Conservation (phyloP, 805 yeast species). For the Yamadazyma scolyti region DNA sequence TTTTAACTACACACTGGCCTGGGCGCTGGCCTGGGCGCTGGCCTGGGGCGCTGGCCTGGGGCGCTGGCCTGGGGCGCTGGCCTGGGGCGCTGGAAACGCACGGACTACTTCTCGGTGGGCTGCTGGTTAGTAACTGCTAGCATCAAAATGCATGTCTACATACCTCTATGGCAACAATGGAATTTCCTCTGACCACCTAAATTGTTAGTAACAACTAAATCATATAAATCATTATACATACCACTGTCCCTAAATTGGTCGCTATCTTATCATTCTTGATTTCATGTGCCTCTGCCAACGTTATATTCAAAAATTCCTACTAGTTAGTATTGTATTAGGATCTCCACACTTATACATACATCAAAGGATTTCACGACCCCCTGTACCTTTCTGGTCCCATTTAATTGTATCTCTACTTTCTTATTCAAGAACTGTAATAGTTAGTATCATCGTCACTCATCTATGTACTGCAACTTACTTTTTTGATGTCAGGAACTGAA, state of each 20-base stretch:
- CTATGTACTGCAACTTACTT: constrained; percentile 29
- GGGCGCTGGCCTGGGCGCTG: constrained; percentile 2
- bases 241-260: constrained; percentile 62
- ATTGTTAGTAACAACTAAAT: constrained; percentile 14
- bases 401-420: constrained; percentile 66
- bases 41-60: constrained; percentile 1
- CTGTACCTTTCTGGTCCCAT: constrained; percentile 73
- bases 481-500: constrained; percentile 59
- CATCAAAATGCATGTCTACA: too few species aligned
- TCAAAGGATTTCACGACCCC: constrained; percentile 88
- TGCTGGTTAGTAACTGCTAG: too few species aligned
- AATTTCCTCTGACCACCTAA: constrained; percentile 68
- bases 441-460: constrained; percentile 11
- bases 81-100: neutral
- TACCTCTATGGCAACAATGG: constrained; percentile 70
- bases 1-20: constrained; percentile 3
- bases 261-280: constrained; percentile 48
- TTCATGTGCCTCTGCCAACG: constrained; percentile 69
- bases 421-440: constrained; percentile 69
- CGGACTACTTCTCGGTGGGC: too few species aligned
- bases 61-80: too few species aligned
- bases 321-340: constrained; percentile 10
- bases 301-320: constrained; percentile 66
- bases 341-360: constrained; percentile 26
- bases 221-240: constrained; percentile 15